Evolutionary conservation across 1,284 basidiomycete genomes (phyloP).

Genomic region (Thelephora terrestris): DNA sequence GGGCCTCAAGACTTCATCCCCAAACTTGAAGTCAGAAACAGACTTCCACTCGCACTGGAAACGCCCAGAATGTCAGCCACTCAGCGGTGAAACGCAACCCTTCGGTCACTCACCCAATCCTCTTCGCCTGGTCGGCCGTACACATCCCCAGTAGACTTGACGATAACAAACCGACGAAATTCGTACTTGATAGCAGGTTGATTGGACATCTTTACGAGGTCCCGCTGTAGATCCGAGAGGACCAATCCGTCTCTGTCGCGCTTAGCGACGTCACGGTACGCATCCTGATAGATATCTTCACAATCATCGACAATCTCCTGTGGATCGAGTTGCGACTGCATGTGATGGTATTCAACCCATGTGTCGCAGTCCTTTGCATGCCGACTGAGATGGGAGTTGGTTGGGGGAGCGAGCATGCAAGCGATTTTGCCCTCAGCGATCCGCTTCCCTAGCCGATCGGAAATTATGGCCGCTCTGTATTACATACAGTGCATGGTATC

Average conservation of each 20-base stretch:
- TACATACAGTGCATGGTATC: neutral
- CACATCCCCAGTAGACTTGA: slow-evolving; percentile 21
- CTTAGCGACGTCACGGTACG: slow-evolving; percentile 20
- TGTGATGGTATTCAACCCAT: slow-evolving; percentile 20
- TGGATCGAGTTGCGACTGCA: slow-evolving; percentile 16
- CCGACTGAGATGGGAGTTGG: neutral
- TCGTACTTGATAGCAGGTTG: slow-evolving; percentile 47
- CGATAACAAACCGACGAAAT: slow-evolving; percentile 52
- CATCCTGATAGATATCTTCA: slow-evolving; percentile 28
- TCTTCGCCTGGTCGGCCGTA: neutral
- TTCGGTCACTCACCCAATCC: neutral
- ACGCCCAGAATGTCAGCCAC: neutral
- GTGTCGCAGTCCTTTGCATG: slow-evolving; percentile 9
- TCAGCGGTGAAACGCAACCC: neutral
- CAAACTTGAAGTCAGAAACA: neutral
- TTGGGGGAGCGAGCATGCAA: slow-evolving; percentile 34
- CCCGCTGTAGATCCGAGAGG: slow-evolving; percentile 31
- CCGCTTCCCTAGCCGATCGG: slow-evolving; percentile 28
- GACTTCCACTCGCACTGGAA: neutral
- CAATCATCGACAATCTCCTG: slow-evolving; percentile 33
- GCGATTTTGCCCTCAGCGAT: slow-evolving; percentile 40
- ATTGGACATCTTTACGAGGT: slow-evolving; percentile 36
- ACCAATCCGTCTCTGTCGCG: slow-evolving; percentile 20
- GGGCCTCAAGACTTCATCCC: neutral
- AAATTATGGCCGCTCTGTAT: slow-evolving; percentile 13